Evolutionary conservation across 164 flowering plant species (phyloP).

Genomic region (Akebia trifoliata): DNA sequence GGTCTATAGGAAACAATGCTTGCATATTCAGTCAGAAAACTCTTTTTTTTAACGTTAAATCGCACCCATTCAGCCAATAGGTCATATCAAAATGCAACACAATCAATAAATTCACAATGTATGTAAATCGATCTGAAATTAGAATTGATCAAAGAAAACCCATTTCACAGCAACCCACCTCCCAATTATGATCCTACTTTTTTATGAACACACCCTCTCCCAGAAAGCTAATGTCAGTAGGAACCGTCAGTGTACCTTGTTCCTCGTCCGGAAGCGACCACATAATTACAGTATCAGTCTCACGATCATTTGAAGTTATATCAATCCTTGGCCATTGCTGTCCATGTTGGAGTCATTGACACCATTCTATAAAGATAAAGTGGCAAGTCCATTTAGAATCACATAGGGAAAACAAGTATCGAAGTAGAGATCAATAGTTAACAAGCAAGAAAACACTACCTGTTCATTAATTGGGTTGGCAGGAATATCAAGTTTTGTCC

Average conservation of each 20-base stretch:
- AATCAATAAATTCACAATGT: too few relatives aligned
- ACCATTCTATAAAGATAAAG: slow-evolving; percentile 6
- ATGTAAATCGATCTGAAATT: too few relatives aligned
- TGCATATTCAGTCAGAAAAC: too few relatives aligned
- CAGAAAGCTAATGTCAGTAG: slow-evolving; percentile 7
- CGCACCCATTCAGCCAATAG: too few relatives aligned
- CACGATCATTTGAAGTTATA: slow-evolving; percentile 5
- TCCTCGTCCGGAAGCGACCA: background rate
- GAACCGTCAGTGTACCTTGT: slow-evolving; percentile 4
- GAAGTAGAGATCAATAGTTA: background rate
- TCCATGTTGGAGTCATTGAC: background rate
- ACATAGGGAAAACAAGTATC: too few relatives aligned
- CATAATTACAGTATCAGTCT: background rate
- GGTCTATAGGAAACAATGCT: too few relatives aligned
- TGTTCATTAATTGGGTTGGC: slow-evolving; percentile 30
- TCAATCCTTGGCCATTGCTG: slow-evolving; percentile 7
- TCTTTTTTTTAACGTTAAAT: too few relatives aligned
- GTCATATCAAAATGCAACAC: too few relatives aligned
- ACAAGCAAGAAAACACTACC: slow-evolving; percentile 7
- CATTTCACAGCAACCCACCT: too few relatives aligned
- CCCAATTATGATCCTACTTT: too few relatives aligned
- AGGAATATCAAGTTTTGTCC: slow-evolving; percentile 33
- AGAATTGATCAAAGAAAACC: too few relatives aligned
- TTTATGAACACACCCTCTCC: slow-evolving; percentile 7
- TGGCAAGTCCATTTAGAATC: background rate